Evolutionary conservation across 345 rosid species (phyloP).

Genomic region (Cardiospermum halicacabum): DNA sequence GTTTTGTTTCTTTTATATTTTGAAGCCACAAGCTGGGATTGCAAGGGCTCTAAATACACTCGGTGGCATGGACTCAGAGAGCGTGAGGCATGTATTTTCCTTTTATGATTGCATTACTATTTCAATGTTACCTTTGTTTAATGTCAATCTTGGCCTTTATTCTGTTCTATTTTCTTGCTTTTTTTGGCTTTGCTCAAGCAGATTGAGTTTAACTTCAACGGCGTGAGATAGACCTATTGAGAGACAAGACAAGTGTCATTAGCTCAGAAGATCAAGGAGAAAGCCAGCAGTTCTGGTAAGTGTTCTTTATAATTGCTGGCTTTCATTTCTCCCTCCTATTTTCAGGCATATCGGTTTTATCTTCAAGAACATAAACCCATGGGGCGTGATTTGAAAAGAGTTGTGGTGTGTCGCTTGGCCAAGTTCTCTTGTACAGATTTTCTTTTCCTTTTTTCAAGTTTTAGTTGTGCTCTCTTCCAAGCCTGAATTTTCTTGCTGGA

Average conservation of each 20-base stretch:
- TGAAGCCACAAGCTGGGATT: conserved; percentile 39
- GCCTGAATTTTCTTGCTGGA: not conserved
- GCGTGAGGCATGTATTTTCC: conserved; percentile 34
- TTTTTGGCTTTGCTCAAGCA: conserved; percentile 13
- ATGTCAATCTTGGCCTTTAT: conserved; percentile 23
- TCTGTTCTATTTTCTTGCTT: conserved; percentile 16
- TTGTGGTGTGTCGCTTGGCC: conserved; percentile 7
- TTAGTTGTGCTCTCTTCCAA: not conserved
- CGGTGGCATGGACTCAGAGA: conserved; percentile 25
- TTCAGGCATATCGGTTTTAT: conserved; percentile 32
- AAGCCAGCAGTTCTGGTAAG: conserved; percentile 69
- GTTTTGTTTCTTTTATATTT: conserved; percentile 19
- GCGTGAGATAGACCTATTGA: conserved; percentile 16
- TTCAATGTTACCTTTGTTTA: not conserved
- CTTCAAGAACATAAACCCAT: not conserved
- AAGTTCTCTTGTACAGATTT: conserved; percentile 13
- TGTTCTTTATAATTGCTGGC: conserved; percentile 47
- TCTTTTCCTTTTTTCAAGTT: not conserved
- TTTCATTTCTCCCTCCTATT: conserved; percentile 36
- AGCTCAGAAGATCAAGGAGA: conserved; percentile 17
- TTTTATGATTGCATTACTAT: not conserved
- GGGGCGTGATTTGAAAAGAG: not conserved
- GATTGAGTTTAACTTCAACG: conserved; percentile 37
- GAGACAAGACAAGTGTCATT: not conserved
- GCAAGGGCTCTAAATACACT: conserved; percentile 24